Evolutionary conservation across 176 grass and related monocot genomes (phyloP), one percentile per base, ranked within the genome.

Genomic region (Panicum miliaceum): DNA sequence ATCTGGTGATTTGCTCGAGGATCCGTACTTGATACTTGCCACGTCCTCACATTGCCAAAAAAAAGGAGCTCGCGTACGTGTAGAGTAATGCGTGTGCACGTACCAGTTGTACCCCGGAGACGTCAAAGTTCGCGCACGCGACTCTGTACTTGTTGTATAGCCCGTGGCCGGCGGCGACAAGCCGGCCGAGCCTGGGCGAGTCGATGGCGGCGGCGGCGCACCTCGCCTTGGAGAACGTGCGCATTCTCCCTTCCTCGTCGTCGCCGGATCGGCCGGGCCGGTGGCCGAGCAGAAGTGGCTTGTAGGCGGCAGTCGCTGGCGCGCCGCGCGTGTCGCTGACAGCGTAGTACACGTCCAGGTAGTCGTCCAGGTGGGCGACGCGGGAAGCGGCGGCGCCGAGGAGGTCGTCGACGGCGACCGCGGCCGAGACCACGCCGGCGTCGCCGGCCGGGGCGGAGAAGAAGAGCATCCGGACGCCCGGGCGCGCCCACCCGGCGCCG

Each of bases 91-190:
- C 12, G n/a, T 66, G 7, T n/a, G 7, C 43, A 29, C 57, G 29
- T 80, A 89, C 87, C 87, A 89, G 22, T 27, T 67, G 77, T 68
- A 89, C 68, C 40, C 87, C 59, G 16, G 68, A 84, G 27, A 80
- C 40, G 68, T 84, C 60, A 8, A 89, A 74, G 76, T 66, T 48
- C 0, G 67, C 73, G 76, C 87, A 89, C 12, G 60, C 76, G 59
- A 73, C 29, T 8, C 26, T 47, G 76, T 80, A 84, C 68, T 37
- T 56, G 27, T 37, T 4, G 79, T 46, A 16, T 13, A 12, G 8
- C 25, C 0, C 8, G 35, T 3, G 37, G 7, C 79, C 79, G 14
- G 14, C 65, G n/a, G 48, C 9, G 51, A 54, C 50, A 22, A 81
- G 35, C 65, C 22, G 64, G 35, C 79, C 81, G 40, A 89, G 48